Evolutionary conservation across 805 yeast species (phyloP).

Genomic region (Yarrowia sp.): DNA sequence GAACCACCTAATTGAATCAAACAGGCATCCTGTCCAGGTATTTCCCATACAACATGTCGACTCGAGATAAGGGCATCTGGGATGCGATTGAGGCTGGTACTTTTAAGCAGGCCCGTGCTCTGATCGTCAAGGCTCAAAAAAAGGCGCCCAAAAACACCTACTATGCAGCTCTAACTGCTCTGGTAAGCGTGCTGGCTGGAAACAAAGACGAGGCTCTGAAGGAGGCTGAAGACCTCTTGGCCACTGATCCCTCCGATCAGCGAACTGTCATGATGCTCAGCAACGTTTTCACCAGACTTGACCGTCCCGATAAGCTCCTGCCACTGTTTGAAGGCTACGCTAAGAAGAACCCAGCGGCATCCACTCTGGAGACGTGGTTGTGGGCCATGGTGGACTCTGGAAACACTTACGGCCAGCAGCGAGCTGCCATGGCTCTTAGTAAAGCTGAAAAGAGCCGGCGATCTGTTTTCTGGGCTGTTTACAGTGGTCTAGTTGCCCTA

Average conservation of each 20-base stretch:
- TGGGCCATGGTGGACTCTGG: constrained; percentile 56
- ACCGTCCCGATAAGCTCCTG: constrained; percentile 18
- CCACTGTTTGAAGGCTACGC: constrained; percentile 34
- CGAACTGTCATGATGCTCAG: constrained; percentile 28
- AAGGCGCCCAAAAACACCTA: constrained; percentile 65
- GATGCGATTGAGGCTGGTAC: constrained; percentile 61
- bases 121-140: constrained; percentile 57
- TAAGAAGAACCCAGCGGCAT: constrained; percentile 21
- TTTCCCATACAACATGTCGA: constrained; percentile 6
- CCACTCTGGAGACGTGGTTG: constrained; percentile 58
- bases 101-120: constrained; percentile 59
- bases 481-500: constrained; percentile 44
- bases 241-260: constrained; percentile 27
- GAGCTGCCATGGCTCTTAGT: constrained; percentile 52
- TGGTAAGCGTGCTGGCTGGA: constrained; percentile 43
- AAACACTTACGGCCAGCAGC: constrained; percentile 62
- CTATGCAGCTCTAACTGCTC: constrained; percentile 55
- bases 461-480: constrained; percentile 50
- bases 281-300: constrained; percentile 18
- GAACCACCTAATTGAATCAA: not conserved
- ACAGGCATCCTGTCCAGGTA: not conserved
- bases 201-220: constrained; percentile 42
- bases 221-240: constrained; percentile 24
- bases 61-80: constrained; percentile 50
- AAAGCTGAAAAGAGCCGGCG: constrained; percentile 43